These are phyloP conservation scores for Torulaspora gathmanii DNA, from an alignment of 805 yeast genomes.

Conservation along the genomic window DNA sequence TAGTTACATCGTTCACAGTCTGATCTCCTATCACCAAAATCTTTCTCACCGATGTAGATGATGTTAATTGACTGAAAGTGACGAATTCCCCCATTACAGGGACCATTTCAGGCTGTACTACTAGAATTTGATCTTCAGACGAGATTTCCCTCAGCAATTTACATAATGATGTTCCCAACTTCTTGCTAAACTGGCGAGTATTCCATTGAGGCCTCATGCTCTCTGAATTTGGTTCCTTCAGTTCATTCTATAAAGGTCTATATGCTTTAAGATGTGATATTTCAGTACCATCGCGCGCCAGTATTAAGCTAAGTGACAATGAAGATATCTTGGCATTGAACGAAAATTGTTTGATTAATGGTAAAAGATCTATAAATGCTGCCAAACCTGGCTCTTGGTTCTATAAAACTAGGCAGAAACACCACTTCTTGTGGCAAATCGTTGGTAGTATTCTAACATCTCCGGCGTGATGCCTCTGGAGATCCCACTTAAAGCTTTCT, in stretches of 20 bases:
- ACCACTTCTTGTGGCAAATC: constrained; percentile 42
- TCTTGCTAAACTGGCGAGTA: constrained; percentile 24
- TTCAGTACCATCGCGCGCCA: neutral
- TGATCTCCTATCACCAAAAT: constrained; percentile 26
- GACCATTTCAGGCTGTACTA: constrained; percentile 25
- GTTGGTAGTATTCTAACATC: constrained; percentile 71
- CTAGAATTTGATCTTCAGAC: constrained; percentile 18
- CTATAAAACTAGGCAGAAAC: constrained; percentile 23
- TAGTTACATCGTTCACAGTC: constrained; percentile 14
- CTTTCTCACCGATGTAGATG: constrained; percentile 26
- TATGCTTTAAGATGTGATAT: neutral
- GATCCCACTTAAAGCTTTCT: constrained; percentile 60
- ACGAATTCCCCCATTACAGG: constrained; percentile 23
- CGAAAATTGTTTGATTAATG: neutral
- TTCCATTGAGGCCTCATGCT: constrained; percentile 27
- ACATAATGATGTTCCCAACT: constrained; percentile 16
- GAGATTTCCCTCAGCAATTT: constrained; percentile 15
- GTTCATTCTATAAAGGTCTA: neutral
- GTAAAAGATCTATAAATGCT: neutral
- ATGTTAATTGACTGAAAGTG: constrained; percentile 28
- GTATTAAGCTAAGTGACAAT: neutral
- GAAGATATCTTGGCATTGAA: neutral
- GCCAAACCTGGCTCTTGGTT: neutral
- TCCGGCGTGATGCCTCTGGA: constrained; percentile 78
- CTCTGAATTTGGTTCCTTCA: neutral